Conservation (phyloP, 495 filamentous ascomycete genomes). For the Pseudotulostoma volvatum region DNA sequence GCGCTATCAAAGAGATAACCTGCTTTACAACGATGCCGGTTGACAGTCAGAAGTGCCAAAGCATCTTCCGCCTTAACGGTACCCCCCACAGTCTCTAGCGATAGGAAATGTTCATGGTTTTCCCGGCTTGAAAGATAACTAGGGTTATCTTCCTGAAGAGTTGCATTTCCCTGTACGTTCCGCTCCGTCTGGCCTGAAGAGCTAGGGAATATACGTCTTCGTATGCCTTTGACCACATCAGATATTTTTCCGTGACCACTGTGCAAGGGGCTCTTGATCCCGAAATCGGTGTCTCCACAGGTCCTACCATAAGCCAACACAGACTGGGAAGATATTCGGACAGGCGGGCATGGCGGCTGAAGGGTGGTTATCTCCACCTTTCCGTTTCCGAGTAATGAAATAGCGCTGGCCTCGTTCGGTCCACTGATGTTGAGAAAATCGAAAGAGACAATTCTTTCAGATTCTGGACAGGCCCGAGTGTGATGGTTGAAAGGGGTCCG, state of each 20-base stretch:
- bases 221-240: conserved; percentile 16
- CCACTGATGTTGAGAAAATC: conserved; percentile 61
- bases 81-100: conserved; percentile 11
- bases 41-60: conserved; percentile 29
- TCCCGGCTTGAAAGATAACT: conserved; percentile 28
- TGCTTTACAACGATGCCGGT: conserved; percentile 40
- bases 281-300: conserved; percentile 15
- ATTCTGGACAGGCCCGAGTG: conserved; percentile 29
- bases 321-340: conserved; percentile 30
- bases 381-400: conserved; percentile 55
- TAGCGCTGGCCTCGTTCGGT: conserved; percentile 42
- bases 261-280: conserved; percentile 17
- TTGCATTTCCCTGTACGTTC: not conserved
- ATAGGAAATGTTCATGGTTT: conserved; percentile 21
- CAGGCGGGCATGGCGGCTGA: conserved; percentile 39
- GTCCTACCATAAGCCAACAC: conserved; percentile 20
- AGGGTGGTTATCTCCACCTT: conserved; percentile 44
- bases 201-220: conserved; percentile 11
- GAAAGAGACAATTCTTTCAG: conserved; percentile 63
- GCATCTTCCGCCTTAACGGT: conserved; percentile 24
- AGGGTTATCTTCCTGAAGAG: conserved; percentile 2
- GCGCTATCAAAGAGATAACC: conserved; percentile 65
- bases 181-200: conserved; percentile 2
- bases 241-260: conserved; percentile 17
- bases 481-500: conserved; percentile 28